Base-by-base conservation (phyloP, 352 stramenopile genomes). In the Phytophthora agathidicida region DNA sequence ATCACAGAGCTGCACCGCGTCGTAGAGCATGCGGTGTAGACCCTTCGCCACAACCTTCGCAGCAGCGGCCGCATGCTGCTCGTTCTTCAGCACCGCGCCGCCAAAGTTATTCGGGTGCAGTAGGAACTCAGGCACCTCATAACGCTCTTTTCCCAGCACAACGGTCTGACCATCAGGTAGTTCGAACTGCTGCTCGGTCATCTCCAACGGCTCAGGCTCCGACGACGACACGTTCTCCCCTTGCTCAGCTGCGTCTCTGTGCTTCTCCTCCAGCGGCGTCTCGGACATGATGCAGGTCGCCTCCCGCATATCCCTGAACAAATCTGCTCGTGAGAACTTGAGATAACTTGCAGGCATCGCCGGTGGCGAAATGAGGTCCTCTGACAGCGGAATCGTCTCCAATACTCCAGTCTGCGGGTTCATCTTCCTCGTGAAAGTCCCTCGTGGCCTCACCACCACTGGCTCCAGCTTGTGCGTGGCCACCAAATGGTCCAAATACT, bases 291-390 rank as follows among this genome's bases (percentile, higher is more conserved):
- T 55, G 27, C 83, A 90, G 10, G 77, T 63, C 6, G 64, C 69
- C 46, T 96, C 86, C 14, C 87, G 75, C 80, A 94, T 93, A 60
- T 96, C 77, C 8, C 75, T 68, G 43, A 90, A 88, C 38, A 94
- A 58, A 47, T 93, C 77, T 42, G 66, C 64, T 31, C 60, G 81
- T 64, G 84, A 76, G 57, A 87, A 94, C 54, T 91, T 74, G 36
- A 91, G 67, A 59, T 95, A 94, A 28, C 79, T 88, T 5, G 58
- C 42, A 1, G 85, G 77, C 71, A 91, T 86, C 7, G 72, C 47
- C 17, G 77, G 74, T 28, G 79, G 66, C 5, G 68, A 72, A 13
- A 71, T 75, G 26, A 73, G 49, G 39, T 83, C 53, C 0, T 57
- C 36, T 0, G 79, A 50, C 33, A 89, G 61, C 22, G 76, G 60